These are phyloP conservation scores for Kodamaea plutei DNA, from an alignment of 1,139 yeast species.

Conservation along the genomic window DNA sequence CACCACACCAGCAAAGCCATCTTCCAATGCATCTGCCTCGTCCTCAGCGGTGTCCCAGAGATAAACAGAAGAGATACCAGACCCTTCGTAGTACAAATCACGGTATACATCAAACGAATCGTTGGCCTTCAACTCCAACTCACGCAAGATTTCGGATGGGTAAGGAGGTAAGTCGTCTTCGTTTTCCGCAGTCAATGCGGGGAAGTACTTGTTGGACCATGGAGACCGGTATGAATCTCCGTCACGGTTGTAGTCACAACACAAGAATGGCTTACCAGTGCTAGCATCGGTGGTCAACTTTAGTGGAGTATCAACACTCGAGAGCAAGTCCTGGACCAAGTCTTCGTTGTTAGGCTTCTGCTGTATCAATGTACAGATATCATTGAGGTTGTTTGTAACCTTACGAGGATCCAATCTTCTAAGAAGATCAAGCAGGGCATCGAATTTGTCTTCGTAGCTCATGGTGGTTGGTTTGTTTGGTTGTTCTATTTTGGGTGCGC, in stretches of 20 bases:
- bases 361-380: slow-evolving; percentile 74
- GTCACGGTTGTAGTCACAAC: slow-evolving; percentile 94
- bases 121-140: slow-evolving; percentile 76
- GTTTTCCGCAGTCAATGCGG: slow-evolving; percentile 45
- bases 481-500: too few species aligned
- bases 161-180: slow-evolving; percentile 58
- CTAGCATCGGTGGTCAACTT: slow-evolving; percentile 51
- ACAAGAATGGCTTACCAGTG: slow-evolving; percentile 64
- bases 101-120: slow-evolving; percentile 91
- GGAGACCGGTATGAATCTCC: slow-evolving; percentile 93
- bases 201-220: slow-evolving; percentile 80
- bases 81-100: slow-evolving; percentile 93
- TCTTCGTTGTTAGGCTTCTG: slow-evolving; percentile 33
- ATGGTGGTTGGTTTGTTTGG: too few species aligned
- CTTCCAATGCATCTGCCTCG: slow-evolving; percentile 30
- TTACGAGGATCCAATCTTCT: slow-evolving; percentile 81
- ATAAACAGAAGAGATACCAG: slow-evolving; percentile 79
- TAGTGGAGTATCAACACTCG: slow-evolving; percentile 87
- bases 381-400: slow-evolving; percentile 57
- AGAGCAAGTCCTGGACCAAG: slow-evolving; percentile 79
- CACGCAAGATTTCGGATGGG: slow-evolving; percentile 66
- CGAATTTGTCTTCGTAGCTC: slow-evolving; percentile 58
- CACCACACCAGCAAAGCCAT: slow-evolving; percentile 84
- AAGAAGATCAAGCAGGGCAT: slow-evolving; percentile 82
- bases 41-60: slow-evolving; percentile 76